Base-by-base conservation (phyloP, 345 rosid genomes). In the Melaleuca quinquenervia region DNA sequence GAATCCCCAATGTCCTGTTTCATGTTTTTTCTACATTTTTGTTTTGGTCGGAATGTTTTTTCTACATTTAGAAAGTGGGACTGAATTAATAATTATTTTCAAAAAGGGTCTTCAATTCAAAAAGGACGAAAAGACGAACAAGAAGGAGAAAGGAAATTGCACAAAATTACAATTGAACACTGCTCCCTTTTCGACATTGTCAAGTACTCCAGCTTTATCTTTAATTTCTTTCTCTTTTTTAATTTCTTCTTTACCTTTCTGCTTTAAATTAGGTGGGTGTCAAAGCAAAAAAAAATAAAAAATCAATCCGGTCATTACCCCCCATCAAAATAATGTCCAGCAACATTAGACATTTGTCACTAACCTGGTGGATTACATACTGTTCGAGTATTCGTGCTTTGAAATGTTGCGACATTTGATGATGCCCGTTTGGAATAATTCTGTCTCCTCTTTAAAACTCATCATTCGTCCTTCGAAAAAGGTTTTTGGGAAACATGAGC, bases 371-470 rank as follows among this genome's bases (percentile, higher is more conserved):
- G 87, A 82, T 62, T 75, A 82, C 48, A 8, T 21, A 1, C 45
- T 70, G 20, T 18, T 70, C 80, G 36, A 41, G 41, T 41, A 41
- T 41, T 14, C 20, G 62, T 88, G 53, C 85, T 78, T 86, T 80
- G 82, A 55, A 64, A n/a, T 84, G 87, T 85, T 87, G 52, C 29
- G 83, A 86, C 91, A 89, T 90, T 92, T 90, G 80, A 91, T 92
- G 89, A 89, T 91, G 86, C 82, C 92, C 60, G 78, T 87, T 88
- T 64, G 89, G 89, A 90, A 90, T 90, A 50, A 91, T 89, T 56
- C 76, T 80, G 83, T 62, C 52, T 20, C 48, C 60, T 83, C 24
- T 82, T 89, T 85, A 52, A 87, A 82, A 26, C 80, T 58, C 87
- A 89, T 86, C 54, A 85, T 86, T 74, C 84, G 75, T 50, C 86